Evolutionary conservation across 106 monocot genomes (phyloP), one percentile per base, ranked within the genome.

Genomic region (Triglochin maritima): DNA sequence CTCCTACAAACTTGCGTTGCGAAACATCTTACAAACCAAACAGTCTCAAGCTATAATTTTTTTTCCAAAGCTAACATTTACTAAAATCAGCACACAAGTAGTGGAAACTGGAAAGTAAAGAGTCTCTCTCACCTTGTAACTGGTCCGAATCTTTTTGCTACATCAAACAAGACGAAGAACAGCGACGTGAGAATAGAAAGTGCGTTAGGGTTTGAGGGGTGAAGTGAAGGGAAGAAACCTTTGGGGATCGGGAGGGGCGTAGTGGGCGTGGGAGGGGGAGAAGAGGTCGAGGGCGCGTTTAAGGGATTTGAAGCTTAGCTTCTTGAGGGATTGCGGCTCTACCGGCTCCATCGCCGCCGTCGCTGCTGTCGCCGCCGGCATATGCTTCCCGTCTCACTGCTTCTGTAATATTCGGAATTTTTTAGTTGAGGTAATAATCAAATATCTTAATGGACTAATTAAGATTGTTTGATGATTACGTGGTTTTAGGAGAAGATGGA

Each of bases 291-390:
- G 86, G 4, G 88, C 79, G 6, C 96, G 91, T 83, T 98, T 98
- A 5, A 91, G 82, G 56, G 91, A 98, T 62, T 91, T 91, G 71
- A 88, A 76, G 74, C 88, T 98, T 9, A 91, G 82, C 80, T 98
- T 98, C 85, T 90, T 98, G 62, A 91, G 79, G 50, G 96, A 98
- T 55, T 98, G 91, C 17, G 88, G 96, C 84, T 98, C 96, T 60
- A 98, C 96, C 17, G 87, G 76, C 79, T 85, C 83, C 83, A 71
- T 70, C 55, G 74, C 60, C 60, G 73, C 55, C 52, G 77, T 55
- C 74, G 68, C 4, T 16, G 71, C 52, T 29, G 62, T 49, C 43
- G 60, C 48, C 4, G 52, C 78, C 50, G 76, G 68, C 81, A 81
- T 73, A 29, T 29, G 29, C 29, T 29, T 29, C 29, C 29, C 29